These are phyloP conservation scores for Symbiodinium natans DNA, from an alignment of 73 alveolate species.

Conservation along the genomic window DNA sequence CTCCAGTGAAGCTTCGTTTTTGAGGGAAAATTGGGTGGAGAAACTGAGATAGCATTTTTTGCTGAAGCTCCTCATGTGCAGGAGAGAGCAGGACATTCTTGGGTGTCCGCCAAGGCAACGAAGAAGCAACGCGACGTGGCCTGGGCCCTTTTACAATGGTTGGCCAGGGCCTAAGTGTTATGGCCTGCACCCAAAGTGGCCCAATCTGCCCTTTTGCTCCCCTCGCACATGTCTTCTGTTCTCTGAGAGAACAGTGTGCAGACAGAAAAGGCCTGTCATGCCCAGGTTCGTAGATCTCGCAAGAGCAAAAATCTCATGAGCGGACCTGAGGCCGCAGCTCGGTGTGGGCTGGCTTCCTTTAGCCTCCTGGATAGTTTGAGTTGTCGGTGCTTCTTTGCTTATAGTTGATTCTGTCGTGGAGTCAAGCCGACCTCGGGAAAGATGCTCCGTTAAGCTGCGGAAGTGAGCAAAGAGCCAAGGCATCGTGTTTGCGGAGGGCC, in stretches of 20 bases:
- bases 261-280: too few species aligned
- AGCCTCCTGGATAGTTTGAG: constrained; percentile 12
- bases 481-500: constrained; percentile 63
- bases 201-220: not conserved
- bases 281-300: not conserved
- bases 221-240: not conserved
- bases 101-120: too few species aligned
- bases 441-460: not conserved
- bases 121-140: constrained; percentile 69
- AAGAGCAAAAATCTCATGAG: not conserved
- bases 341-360: constrained; percentile 91
- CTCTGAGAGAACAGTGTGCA: too few species aligned
- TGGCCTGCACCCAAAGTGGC: not conserved
- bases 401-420: not conserved
- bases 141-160: constrained; percentile 70
- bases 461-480: constrained; percentile 23
- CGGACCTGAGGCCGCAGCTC: constrained; percentile 41
- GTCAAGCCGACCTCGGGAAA: not conserved
- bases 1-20: too few species aligned
- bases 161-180: not conserved
- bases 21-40: too few species aligned
- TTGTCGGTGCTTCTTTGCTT: not conserved
- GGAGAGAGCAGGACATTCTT: too few species aligned
- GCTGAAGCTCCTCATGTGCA: too few species aligned
- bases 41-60: too few species aligned